Conservation (phyloP, 129 eudicot species). For the Deinandra increscens region DNA sequence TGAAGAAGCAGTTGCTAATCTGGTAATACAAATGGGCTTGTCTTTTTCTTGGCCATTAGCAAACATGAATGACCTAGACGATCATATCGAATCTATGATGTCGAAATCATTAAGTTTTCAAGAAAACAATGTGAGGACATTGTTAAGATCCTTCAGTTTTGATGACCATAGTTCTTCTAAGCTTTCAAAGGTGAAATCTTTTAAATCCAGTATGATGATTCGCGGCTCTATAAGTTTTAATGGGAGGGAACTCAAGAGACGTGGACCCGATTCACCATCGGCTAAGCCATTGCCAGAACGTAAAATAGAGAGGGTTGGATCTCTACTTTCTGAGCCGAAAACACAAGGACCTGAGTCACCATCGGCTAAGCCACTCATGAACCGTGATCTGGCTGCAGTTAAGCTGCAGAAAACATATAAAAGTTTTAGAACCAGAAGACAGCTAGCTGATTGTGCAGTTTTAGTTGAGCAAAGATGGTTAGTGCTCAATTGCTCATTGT, state of each 20-base stretch:
- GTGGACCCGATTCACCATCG: not conserved
- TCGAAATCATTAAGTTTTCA: slow-evolving; percentile 45
- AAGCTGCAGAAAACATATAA: slow-evolving; percentile 84
- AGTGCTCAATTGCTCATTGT: slow-evolving; percentile 10
- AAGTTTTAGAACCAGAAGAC: slow-evolving; percentile 85
- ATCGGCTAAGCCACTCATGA: slow-evolving; percentile 26
- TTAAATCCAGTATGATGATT: slow-evolving; percentile 45
- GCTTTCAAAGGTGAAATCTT: slow-evolving; percentile 38
- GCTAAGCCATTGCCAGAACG: not conserved
- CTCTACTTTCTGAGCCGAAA: slow-evolving; percentile 12
- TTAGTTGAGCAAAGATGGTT: slow-evolving; percentile 84
- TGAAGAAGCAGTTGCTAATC: slow-evolving; percentile 21
- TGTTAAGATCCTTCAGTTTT: slow-evolving; percentile 50
- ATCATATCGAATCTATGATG: slow-evolving; percentile 43
- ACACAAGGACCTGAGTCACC: slow-evolving; percentile 25
- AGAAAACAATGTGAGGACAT: slow-evolving; percentile 37
- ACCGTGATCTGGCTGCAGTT: slow-evolving; percentile 60
- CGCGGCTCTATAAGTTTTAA: slow-evolving; percentile 68
- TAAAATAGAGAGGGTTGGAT: slow-evolving; percentile 3
- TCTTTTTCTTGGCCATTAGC: slow-evolving; percentile 56
- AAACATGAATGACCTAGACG: slow-evolving; percentile 43
- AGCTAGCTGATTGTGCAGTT: slow-evolving; percentile 90
- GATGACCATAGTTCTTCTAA: slow-evolving; percentile 41
- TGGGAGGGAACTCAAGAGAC: slow-evolving; percentile 37
- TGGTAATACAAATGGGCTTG: slow-evolving; percentile 47